Base-by-base conservation (phyloP, 768 basidiomycete species). In the Pluteus cervinus region DNA sequence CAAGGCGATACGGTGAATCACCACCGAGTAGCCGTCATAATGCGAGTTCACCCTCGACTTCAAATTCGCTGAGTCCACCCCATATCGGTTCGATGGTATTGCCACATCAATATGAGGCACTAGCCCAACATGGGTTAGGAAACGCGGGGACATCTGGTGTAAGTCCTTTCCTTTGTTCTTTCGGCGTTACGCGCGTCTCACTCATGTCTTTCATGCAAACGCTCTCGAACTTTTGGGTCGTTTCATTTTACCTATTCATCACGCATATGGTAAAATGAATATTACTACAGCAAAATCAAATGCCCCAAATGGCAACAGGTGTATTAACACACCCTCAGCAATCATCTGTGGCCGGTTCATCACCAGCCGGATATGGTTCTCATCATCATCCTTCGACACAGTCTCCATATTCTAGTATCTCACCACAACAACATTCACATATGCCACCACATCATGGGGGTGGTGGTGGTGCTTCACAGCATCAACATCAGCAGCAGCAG, bases 41-140 rank as follows among this genome's bases (percentile, higher is more conserved):
- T 21, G 53, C 62, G 26, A 71, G 69, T 40, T 79, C 79, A 6
- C 79, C 79, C 34, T 66, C 75, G 22, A 75, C 71, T 41, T 74
- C 75, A 3, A 71, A 63, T 49, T 73, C 77, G 39, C 67, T 76
- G 12, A 81, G 78, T 50, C 78, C 78, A 35, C 69, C 74, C 28
- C 55, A 52, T 29, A 55, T 61, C 44, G 48, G 63, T 39, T 49
- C 60, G 4, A 42, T 60, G 20, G 52, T 68, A 20, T 62, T 65
- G 18, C 55, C 53, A 29, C 58, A 59, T 33, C 61, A 63, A 36
- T 69, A 67, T 45, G 65, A 70, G 20, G 41, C 58, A 23, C 30
- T 53, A 31, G 50, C 53, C 41, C 29, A 45, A n/a, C 50, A n/a
- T n/a, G n/a, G n/a, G n/a, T n/a, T n/a, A n/a, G n/a, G n/a, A n/a